Base-by-base conservation (phyloP, 805 yeast species). In the Tetrapisispora taiwanensis region DNA sequence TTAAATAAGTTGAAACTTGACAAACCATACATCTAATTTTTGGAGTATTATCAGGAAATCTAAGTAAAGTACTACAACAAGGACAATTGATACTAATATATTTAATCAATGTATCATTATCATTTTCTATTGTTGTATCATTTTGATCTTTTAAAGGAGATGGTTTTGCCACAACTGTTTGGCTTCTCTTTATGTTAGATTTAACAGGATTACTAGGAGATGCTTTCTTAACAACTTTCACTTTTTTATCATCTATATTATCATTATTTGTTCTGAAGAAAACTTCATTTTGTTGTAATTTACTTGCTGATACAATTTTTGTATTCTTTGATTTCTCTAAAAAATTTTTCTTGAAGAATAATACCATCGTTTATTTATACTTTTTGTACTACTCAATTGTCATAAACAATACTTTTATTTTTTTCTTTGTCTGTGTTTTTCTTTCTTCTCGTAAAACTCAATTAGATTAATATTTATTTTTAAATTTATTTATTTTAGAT, bases 21-120 rank as follows among this genome's bases (percentile, higher is more conserved):
- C 95, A 84, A 4, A 76, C 68, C 0, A 79, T 68, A 55, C 95
- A 84, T 46, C 74, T 72, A 55, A 75, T 79, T 45, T 66, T 71
- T 7, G 48, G 33, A 4, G 62, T 63, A 9, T 53, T 46, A 2
- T 58, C 48, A 0, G 73, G 73, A 39, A 69, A 61, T 42, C 65
- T 68, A 27, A 74, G 52, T 14, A 64, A 45, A 0, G 73, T 66
- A 1, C 74, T 75, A 57, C 79, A 75, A 48, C 79, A 74, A 6
- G 63, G 60, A 49, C 79, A 75, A 36, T 41, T 8, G 5, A 18
- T 34, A 15, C 32, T 41, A 1, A 26, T 27, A 7, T 17, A 9
- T 31, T 39, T 24, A 26, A 19, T 32, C 8, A 30, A n/a, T 5
- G 28, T 14, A 14, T 26, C n/a, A 4, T 30, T 19, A 30, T n/a